Base-by-base conservation (phyloP, 352 stramenopile species). In the Pythium volutum region DNA sequence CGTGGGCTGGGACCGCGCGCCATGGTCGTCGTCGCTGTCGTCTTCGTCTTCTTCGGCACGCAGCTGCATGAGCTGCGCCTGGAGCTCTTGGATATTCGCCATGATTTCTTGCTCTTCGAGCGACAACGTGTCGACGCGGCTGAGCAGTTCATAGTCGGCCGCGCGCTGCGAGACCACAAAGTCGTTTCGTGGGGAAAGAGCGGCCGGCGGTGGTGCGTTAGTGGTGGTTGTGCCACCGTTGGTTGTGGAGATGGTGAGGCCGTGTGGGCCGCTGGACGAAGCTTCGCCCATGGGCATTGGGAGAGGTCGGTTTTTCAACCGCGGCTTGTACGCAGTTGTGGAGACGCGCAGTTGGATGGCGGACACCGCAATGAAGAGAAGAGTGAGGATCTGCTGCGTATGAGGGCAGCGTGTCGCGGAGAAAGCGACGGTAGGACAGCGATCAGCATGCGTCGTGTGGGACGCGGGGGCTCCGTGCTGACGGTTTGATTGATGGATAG, bases 101-200 rank as follows among this genome's bases (percentile, higher is more conserved):
- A 97, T 69, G 59, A 97, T 89, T 67, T 94, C 84, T 67, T 96
- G 87, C 61, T 96, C 87, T 51, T 92, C 77, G 5, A 95, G 70
- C 48, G 76, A 89, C 42, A 95, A 66, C 55, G 76, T 76, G 74
- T 91, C 82, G 47, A 88, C 59, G 48, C 77, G 76, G 52, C 75
- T 88, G 31, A 83, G 55, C 42, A n/a, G n/a, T n/a, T 91, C 81
- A 47, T 81, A 87, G 71, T 91, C 81, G 46, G 81, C 68, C 26
- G 76, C 72, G 53, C 81, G 77, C 59, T 91, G 81, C 22, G 81
- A 91, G 18, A 91, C 81, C 46, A 84, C 86, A 59, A 91, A 91
- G 23, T 91, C 81, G 47, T 88, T 88, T 33, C 78, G 74, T 23
- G 81, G 81, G 9, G 81, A 91, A 55, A 79, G 50, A 6, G 73